phyloP scores from a whole-genome alignment of 768 basidiomycete genomes.

The Cystofilobasidium bisporidii region DNA sequence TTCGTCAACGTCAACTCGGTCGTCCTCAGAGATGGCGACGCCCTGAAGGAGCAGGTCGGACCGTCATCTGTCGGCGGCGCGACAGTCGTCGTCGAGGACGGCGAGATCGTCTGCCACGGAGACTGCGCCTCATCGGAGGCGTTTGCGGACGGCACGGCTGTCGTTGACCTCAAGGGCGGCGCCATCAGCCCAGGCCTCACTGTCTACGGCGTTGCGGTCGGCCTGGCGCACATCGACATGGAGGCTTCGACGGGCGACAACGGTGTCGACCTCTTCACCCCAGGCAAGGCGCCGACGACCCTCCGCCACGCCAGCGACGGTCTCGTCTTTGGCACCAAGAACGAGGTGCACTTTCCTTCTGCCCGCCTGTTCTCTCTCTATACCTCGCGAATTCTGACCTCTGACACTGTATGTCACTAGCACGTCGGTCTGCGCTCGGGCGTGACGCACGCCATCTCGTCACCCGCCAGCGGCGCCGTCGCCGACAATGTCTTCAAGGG shows the following conservation, averaged over 20 bases:
- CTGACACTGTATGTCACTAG: conserved; percentile 15
- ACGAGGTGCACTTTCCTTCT: conserved; percentile 51
- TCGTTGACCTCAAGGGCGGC: conserved; percentile 54
- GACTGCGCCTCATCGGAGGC: background rate
- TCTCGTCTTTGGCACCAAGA: conserved; percentile 56
- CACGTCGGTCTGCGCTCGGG: conserved; percentile 59
- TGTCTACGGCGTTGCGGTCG: conserved; percentile 44
- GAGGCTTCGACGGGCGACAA: conserved; percentile 58
- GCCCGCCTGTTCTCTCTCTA: too few relatives aligned
- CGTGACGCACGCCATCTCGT: conserved; percentile 57
- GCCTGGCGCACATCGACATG: conserved; percentile 24
- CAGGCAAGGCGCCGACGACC: conserved; percentile 36
- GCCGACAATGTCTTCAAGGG: conserved; percentile 19
- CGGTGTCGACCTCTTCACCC: conserved; percentile 40
- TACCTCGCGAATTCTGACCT: too few relatives aligned
- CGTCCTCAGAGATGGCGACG: conserved; percentile 39
- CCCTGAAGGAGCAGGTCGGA: conserved; percentile 29
- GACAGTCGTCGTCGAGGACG: conserved; percentile 50
- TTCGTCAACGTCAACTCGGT: conserved; percentile 59
- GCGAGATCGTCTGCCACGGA: conserved; percentile 50
- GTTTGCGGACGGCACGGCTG: conserved; percentile 16
- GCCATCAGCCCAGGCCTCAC: conserved; percentile 52
- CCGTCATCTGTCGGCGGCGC: conserved; percentile 16
- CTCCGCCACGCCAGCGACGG: conserved; percentile 62
- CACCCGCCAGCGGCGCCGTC: background rate